These are phyloP conservation scores for Pseudisothecium myosuroides DNA, from an alignment of 225 moss, liverwort and hornwort genomes.

Conservation along the genomic window DNA sequence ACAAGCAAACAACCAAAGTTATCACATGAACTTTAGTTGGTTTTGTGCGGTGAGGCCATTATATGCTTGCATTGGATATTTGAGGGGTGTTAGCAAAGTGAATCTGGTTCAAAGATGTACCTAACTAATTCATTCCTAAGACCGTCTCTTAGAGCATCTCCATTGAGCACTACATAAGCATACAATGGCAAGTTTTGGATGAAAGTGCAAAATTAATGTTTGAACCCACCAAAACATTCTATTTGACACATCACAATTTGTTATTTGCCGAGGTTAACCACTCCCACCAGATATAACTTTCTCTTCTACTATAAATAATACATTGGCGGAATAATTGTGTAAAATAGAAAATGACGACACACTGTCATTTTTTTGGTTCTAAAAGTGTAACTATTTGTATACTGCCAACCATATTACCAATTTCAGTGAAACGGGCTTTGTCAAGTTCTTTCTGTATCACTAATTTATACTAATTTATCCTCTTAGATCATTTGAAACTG, in stretches of 20 bases:
- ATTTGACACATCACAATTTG: background rate
- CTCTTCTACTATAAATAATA: background rate
- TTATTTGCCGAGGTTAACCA: background rate
- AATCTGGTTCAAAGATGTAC: background rate
- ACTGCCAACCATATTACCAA: background rate
- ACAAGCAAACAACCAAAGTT: background rate
- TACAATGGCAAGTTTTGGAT: background rate
- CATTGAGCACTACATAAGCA: no score
- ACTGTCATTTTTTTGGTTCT: no score
- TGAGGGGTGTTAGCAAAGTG: background rate
- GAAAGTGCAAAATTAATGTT: background rate
- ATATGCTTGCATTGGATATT: background rate
- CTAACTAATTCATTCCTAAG: background rate
- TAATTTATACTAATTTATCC: background rate
- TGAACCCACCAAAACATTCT: background rate
- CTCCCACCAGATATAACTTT: background rate
- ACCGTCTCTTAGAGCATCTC: no score
- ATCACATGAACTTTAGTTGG: background rate
- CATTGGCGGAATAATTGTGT: background rate
- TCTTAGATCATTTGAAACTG: background rate
- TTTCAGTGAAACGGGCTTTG: rapidly evolving
- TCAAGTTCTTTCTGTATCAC: background rate
- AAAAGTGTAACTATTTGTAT: background rate
- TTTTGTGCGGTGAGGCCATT: rapidly evolving
- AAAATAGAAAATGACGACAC: background rate